These are phyloP conservation scores for Xylaria venustula DNA, from an alignment of 495 filamentous ascomycete species.

Conservation along the genomic window DNA sequence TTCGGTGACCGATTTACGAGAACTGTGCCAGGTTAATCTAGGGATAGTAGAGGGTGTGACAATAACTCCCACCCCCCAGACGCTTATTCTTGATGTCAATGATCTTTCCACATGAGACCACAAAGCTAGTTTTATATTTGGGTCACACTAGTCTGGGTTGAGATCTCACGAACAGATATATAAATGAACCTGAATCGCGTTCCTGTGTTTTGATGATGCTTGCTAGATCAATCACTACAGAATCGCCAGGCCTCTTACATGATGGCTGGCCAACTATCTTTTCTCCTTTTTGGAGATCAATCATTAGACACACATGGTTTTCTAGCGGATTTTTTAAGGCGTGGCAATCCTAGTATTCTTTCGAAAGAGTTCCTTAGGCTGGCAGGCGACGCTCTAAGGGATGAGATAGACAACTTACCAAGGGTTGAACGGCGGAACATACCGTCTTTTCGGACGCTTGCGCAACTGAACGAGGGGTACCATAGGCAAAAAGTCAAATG, in stretches of 20 bases:
- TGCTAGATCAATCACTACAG: slow-evolving; percentile 17
- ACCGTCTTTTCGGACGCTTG: slow-evolving; percentile 66
- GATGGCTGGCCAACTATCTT: slow-evolving; percentile 15
- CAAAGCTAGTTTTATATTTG: slow-evolving; percentile 26
- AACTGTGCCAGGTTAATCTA: not conserved
- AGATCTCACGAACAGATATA: slow-evolving; percentile 29
- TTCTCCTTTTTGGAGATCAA: slow-evolving; percentile 75
- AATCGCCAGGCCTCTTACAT: slow-evolving; percentile 19
- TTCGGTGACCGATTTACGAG: slow-evolving; percentile 43
- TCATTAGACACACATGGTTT: slow-evolving; percentile 69
- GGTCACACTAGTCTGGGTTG: slow-evolving; percentile 19
- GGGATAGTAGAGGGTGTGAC: slow-evolving; percentile 2
- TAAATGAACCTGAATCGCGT: slow-evolving; percentile 24
- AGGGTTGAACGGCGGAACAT: slow-evolving; percentile 59
- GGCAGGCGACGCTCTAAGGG: slow-evolving; percentile 58
- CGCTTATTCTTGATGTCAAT: not conserved
- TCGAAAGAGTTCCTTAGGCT: slow-evolving; percentile 65
- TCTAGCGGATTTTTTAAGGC: slow-evolving; percentile 57
- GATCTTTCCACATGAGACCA: slow-evolving; percentile 21
- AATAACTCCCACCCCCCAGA: slow-evolving; percentile 14
- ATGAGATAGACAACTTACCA: slow-evolving; percentile 61
- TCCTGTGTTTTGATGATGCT: slow-evolving; percentile 8
- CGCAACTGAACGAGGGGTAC: slow-evolving; percentile 70
- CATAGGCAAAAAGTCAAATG: slow-evolving; percentile 56
- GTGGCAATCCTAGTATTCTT: slow-evolving; percentile 63